phyloP scores from a whole-genome alignment of 192 early-diverging fungal species.

The Glomus cerebriforme region DNA sequence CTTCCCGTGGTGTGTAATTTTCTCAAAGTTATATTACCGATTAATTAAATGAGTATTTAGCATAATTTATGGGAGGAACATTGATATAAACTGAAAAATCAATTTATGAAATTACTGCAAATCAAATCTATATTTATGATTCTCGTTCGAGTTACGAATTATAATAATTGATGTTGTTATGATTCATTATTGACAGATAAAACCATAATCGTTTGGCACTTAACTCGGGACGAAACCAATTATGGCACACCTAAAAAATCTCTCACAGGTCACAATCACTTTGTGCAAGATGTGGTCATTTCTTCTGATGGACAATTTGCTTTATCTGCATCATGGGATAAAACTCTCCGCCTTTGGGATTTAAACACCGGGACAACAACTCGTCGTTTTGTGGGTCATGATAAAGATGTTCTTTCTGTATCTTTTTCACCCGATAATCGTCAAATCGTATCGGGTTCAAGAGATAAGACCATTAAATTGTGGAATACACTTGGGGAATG shows the following conservation, averaged over 20 bases:
- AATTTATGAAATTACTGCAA: neutral
- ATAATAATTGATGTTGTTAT: constrained; percentile 18
- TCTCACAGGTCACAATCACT: constrained; percentile 98
- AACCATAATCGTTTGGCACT: constrained; percentile 97
- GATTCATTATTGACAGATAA: constrained; percentile 70
- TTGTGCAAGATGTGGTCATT: constrained; percentile 97
- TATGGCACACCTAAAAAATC: constrained; percentile 90
- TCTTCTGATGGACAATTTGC: constrained; percentile 99
- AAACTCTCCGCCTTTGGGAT: constrained; percentile 99
- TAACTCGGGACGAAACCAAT: constrained; percentile 90
- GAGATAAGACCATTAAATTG: constrained; percentile 99
- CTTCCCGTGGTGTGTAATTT: constrained; percentile 82
- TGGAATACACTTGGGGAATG: constrained; percentile 99
- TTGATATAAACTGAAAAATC: no score
- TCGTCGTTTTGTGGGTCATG: constrained; percentile 96
- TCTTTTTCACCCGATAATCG: constrained; percentile 99
- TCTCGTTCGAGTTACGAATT: constrained; percentile 4
- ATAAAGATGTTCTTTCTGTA: constrained; percentile 96
- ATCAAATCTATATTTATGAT: neutral
- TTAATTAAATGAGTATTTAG: neutral
- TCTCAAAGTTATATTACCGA: neutral
- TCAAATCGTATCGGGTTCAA: constrained; percentile 97
- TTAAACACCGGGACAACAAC: constrained; percentile 93
- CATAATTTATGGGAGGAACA: neutral
- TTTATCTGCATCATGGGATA: constrained; percentile 98